Evolutionary conservation across 1,284 basidiomycete species (phyloP).

Genomic region (Boletus semigastroideus): DNA sequence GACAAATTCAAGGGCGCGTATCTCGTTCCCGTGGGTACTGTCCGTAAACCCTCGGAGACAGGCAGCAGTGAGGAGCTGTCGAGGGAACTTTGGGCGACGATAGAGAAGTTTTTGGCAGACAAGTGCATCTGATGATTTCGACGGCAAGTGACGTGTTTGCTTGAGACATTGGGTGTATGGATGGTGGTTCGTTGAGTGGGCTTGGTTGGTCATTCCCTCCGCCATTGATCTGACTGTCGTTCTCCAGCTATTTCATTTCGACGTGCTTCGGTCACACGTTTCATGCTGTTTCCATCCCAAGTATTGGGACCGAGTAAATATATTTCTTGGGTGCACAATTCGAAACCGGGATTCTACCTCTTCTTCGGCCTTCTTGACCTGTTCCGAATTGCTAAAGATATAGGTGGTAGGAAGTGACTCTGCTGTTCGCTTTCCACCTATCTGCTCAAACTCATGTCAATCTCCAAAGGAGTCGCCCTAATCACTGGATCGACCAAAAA

Average conservation of each 20-base stretch:
- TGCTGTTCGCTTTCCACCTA: neutral
- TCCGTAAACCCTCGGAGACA: slow-evolving; percentile 28
- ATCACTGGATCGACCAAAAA: slow-evolving; percentile 22
- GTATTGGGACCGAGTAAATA: no score
- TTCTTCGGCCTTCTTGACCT: no score
- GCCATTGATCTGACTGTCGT: no score
- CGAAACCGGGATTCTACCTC: no score
- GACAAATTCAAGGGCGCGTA: slow-evolving; percentile 48
- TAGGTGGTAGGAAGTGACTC: no score
- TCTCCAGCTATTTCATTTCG: no score
- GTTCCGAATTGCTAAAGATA: no score
- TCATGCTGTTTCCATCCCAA: no score
- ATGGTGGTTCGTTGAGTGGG: no score
- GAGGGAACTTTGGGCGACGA: slow-evolving; percentile 44
- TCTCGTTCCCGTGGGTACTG: slow-evolving; percentile 38
- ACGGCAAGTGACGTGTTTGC: neutral
- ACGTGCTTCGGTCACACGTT: no score
- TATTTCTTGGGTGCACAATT: no score
- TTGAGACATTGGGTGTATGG: neutral
- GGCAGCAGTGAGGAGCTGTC: slow-evolving; percentile 36
- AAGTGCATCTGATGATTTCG: slow-evolving; percentile 16
- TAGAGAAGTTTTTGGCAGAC: slow-evolving; percentile 33
- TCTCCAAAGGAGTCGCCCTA: slow-evolving; percentile 16
- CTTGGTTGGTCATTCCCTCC: no score
- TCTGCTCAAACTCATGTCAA: slow-evolving; percentile 10